These are phyloP conservation scores for Penicillium sp. DNA, from an alignment of 2,329 filamentous ascomycete genomes.

Conservation along the genomic window DNA sequence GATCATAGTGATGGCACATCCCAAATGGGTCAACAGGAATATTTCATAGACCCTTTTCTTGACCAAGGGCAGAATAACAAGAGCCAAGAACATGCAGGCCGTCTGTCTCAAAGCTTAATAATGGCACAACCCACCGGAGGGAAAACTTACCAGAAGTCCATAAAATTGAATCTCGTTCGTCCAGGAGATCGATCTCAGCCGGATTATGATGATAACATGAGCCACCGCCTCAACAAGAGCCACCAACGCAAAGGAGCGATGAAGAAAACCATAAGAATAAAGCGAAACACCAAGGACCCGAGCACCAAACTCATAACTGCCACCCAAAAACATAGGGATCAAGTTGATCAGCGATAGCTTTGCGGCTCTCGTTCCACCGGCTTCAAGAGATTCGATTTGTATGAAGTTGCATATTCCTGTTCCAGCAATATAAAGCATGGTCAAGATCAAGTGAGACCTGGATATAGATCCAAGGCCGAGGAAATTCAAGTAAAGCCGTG, in stretches of 20 bases:
- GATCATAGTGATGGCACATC: constrained; percentile 8
- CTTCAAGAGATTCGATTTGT: constrained; percentile 3
- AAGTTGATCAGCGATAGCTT: constrained; percentile 17
- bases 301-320: constrained; percentile 15
- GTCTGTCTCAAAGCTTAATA: background rate
- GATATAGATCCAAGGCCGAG: constrained; percentile 3
- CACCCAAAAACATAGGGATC: constrained; percentile 14
- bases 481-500: constrained; percentile 10
- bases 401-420: constrained; percentile 14
- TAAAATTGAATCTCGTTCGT: constrained; percentile 10
- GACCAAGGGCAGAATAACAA: constrained; percentile 12
- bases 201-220: constrained; percentile 10
- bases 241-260: constrained; percentile 10
- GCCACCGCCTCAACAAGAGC: constrained; percentile 13
- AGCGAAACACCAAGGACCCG: constrained; percentile 15
- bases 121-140: background rate
- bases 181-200: constrained; percentile 5
- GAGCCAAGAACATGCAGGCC: constrained; percentile 12
- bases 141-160: constrained; percentile 12
- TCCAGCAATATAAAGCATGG: background rate
- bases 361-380: constrained; percentile 10
- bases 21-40: constrained; percentile 13
- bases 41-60: constrained; percentile 19
- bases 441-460: constrained; percentile 1
- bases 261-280: constrained; percentile 11